Evolutionary conservation across 257 asterid genomes (phyloP), one percentile per base, ranked within the genome.

Genomic region (Fraxinus anomala): DNA sequence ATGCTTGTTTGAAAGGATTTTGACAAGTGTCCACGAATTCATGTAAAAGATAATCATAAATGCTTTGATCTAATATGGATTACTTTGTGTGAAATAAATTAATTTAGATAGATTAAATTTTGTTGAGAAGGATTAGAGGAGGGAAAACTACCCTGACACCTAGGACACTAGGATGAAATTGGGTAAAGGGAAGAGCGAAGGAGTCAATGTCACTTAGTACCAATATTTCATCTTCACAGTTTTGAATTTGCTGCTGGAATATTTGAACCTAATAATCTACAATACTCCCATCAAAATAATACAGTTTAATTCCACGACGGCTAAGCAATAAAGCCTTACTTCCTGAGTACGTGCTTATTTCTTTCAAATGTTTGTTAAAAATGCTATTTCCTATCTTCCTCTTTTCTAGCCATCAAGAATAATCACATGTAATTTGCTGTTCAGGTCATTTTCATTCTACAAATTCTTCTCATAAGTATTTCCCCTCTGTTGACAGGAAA

Each of bases 401-500:
- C 76, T 72, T 74, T 73, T 76, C 23, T 44, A 59, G 70, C 39
- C 33, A 73, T 76, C 40, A 81, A 67, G 42, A 24, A 49, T 49
- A 56, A 47, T 42, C 56, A 67, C 30, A 75, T 26, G 30, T 79
- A 24, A 13, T 59, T 65, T 66, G 13, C 28, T 19, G 26, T 81
- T 56, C 19, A 70, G 39, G 65, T 3, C 13, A 66, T 79, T 80
- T 9, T 24, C 76, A 11, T 68, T 47, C 34, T 47, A 16, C 67
- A 73, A 39, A 66, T 10, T 39, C 39, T 37, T 70, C 81, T 79
- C 74, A 80, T 75, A 77, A 56, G 77, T 78, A 71, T 78, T 71
- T 76, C 42, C 17, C 74, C 61, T 81, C 34, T 26, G 71, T 73
- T 83, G 77, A 79, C 91, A 96, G 98, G 99, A 96, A 88, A 93